These are phyloP conservation scores for Beauveria scarabaeidicola DNA, from an alignment of 2,329 filamentous ascomycete species.

Conservation along the genomic window DNA sequence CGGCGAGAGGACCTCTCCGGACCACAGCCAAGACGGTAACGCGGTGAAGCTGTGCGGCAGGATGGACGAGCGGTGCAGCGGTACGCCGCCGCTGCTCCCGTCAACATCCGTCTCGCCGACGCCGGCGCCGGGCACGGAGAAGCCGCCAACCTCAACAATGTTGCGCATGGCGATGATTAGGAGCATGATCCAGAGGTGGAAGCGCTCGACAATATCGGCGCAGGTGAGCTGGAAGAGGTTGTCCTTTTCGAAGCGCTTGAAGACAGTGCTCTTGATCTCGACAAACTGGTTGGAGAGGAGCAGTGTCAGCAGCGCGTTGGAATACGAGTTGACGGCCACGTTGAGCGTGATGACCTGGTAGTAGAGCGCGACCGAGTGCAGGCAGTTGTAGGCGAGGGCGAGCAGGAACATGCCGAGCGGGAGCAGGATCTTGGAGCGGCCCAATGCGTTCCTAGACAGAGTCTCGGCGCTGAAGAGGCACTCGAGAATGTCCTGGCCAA, in stretches of 20 bases:
- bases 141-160: constrained; percentile 85
- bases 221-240: constrained; percentile 95
- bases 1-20: constrained; percentile 81
- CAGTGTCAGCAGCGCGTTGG: constrained; percentile 85
- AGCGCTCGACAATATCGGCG: constrained; percentile 92
- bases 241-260: constrained; percentile 98
- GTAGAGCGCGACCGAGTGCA: constrained; percentile 81
- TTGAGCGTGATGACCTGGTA: constrained; percentile 98
- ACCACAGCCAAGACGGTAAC: constrained; percentile 67
- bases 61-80: constrained; percentile 62
- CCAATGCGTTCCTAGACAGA: constrained; percentile 75
- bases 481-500: constrained; percentile 93
- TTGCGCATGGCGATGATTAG: constrained; percentile 94
- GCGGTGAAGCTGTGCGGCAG: constrained; percentile 87
- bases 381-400: constrained; percentile 76
- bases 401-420: constrained; percentile 88
- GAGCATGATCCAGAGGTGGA: constrained; percentile 96
- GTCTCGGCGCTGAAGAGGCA: constrained; percentile 92
- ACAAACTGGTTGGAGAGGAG: constrained; percentile 97
- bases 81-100: constrained; percentile 44
- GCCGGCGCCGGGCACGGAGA: constrained; percentile 54
- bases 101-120: constrained; percentile 36
- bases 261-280: constrained; percentile 96
- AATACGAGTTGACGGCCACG: constrained; percentile 97
- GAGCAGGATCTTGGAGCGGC: constrained; percentile 81